Percentiles rank a stretch among this genome's conserved stretches.
Evolutionary conservation across 2,329 filamentous ascomycete genomes (phyloP).

Genomic region (Arthrobotrys musiformis): DNA sequence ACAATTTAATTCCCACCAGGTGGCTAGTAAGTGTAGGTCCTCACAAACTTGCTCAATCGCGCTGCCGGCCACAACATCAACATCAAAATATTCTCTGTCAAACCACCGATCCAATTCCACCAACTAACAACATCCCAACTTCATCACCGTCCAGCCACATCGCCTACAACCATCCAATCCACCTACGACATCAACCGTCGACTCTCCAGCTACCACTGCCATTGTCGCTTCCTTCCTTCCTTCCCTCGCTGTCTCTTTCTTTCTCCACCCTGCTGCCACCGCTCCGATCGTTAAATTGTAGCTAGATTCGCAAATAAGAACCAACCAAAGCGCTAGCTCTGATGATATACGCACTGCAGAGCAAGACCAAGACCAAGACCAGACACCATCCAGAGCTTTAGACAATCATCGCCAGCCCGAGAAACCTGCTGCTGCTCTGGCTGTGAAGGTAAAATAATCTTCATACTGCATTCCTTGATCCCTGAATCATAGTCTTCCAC

Average conservation of each 20-base stretch:
- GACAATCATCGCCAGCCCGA: conserved; percentile 1
- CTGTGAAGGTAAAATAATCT: conserved; percentile 46
- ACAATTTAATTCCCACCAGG: not conserved
- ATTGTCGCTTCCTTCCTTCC: not conserved
- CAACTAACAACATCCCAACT: conserved; percentile 3
- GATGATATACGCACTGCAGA: conserved; percentile 21
- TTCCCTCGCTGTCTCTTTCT: not conserved
- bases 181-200: conserved; percentile 17
- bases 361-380: not conserved
- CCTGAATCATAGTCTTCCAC: not conserved
- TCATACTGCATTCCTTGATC: conserved; percentile 13
- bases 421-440: conserved; percentile 12
- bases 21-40: conserved; percentile 19
- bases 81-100: not conserved
- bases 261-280: conserved; percentile 1
- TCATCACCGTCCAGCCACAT: not conserved
- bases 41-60: conserved; percentile 47
- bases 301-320: conserved; percentile 44
- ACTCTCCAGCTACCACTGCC: not conserved
- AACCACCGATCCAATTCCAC: not conserved
- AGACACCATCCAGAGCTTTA: conserved; percentile 28
- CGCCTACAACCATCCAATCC: not conserved
- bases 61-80: conserved; percentile 15
- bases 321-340: conserved; percentile 40
- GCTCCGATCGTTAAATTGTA: conserved; percentile 40